Percentiles rank a stretch among this genome's conserved stretches.
Evolutionary conservation across 306 rosid genomes (phyloP).

Genomic region (Ochetophila trinervis): DNA sequence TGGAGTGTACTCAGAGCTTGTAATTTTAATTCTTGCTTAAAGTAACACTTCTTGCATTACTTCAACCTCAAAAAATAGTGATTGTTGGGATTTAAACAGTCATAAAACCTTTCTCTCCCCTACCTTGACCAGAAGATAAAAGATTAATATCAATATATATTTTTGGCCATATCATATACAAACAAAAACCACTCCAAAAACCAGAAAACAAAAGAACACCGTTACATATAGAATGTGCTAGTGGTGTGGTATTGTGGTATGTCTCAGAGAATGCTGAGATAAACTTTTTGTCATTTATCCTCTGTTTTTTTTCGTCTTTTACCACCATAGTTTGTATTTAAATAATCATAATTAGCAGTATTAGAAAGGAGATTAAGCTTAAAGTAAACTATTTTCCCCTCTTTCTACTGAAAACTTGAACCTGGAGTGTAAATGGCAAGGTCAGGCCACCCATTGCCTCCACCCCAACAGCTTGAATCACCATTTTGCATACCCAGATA

Average conservation of each 20-base stretch:
- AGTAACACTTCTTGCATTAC: no score
- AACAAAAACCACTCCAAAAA: conserved; percentile 30
- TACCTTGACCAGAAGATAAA: conserved; percentile 7
- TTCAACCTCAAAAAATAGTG: no score
- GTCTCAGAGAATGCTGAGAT: conserved; percentile 27
- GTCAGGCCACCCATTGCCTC: conserved; percentile 73
- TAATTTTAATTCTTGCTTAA: no score
- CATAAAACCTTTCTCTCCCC: no score
- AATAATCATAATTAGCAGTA: conserved; percentile 28
- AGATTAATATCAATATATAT: conserved; percentile 4
- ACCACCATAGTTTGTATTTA: conserved; percentile 29
- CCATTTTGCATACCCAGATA: conserved; percentile 55
- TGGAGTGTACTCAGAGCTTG: no score
- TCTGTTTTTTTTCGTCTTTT: conserved; percentile 18
- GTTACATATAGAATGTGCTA: conserved; percentile 33
- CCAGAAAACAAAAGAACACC: conserved; percentile 12
- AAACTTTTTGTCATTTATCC: conserved; percentile 21
- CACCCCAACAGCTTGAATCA: conserved; percentile 69
- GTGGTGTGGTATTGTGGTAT: conserved; percentile 26
- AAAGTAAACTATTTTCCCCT: conserved; percentile 14
- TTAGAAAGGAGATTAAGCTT: conserved; percentile 2
- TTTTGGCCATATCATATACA: conserved; percentile 12
- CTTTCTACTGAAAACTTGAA: conserved; percentile 59
- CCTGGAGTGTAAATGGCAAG: conserved; percentile 92
- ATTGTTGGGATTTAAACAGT: no score